Evolutionary conservation across 1,284 basidiomycete genomes (phyloP).

Genomic region (Ceratobasidium sp.): DNA sequence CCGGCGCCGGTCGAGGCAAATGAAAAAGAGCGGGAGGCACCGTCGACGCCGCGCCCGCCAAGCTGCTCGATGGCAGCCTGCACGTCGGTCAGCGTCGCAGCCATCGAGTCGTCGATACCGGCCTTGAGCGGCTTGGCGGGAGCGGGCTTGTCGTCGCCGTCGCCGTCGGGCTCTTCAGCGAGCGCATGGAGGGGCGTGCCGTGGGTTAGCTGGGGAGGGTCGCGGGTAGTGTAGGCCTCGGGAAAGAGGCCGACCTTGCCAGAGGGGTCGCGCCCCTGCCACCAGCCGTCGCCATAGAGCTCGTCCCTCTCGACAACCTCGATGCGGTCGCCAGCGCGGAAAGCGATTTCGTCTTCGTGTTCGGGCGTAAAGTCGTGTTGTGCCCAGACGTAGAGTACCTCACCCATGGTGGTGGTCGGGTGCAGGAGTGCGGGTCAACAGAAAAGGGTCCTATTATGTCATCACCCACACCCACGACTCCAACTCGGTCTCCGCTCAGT

Average conservation of each 20-base stretch:
- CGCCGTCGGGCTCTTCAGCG: slow-evolving; percentile 49
- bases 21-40: slow-evolving; percentile 72
- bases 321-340: slow-evolving; percentile 88
- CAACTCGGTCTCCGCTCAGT: neutral
- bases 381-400: slow-evolving; percentile 75
- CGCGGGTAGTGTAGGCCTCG: slow-evolving; percentile 83
- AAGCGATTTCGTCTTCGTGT: slow-evolving; percentile 93
- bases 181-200: slow-evolving; percentile 45
- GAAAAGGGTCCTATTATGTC: slow-evolving; percentile 12
- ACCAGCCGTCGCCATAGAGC: slow-evolving; percentile 97
- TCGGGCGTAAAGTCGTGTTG: slow-evolving; percentile 91
- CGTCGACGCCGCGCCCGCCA: slow-evolving; percentile 64
- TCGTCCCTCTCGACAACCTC: slow-evolving; percentile 95
- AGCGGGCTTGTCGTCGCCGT: slow-evolving; percentile 53
- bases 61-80: slow-evolving; percentile 87
- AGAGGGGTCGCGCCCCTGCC: slow-evolving; percentile 89
- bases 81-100: slow-evolving; percentile 86
- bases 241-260: slow-evolving; percentile 94
- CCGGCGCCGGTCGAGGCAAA: slow-evolving; percentile 76
- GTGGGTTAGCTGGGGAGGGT: slow-evolving; percentile 57
- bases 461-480: slow-evolving; percentile 28
- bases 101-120: slow-evolving; percentile 69
- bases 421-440: neutral
- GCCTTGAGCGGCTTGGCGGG: neutral
- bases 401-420: slow-evolving; percentile 37